Evolutionary conservation across 2,329 filamentous ascomycete species (phyloP), one percentile per base, ranked within the genome.

Genomic region (Fusarium begoniae): DNA sequence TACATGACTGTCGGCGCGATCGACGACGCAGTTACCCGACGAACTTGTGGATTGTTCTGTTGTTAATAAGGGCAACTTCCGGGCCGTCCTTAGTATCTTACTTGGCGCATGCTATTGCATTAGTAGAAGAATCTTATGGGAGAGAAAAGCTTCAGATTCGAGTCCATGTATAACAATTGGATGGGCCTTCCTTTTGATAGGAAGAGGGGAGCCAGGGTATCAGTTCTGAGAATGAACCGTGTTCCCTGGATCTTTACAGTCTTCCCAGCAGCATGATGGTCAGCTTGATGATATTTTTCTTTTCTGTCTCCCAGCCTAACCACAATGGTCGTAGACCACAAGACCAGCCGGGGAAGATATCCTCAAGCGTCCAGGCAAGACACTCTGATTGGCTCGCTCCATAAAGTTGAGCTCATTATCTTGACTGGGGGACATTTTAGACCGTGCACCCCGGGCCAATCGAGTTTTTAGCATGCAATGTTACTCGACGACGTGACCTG

Each of bases 131-230:
- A 51, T 47, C 43, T 20, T 55, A 58, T 24, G 41, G 8, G n/a
- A 50, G 26, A 10, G 15, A 30, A 38, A 64, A 51, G 54, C 43
- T 55, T 50, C 57, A 56, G 37, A 56, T 43, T 59, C 32, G 43
- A 45, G 60, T 66, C 24, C 66, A 66, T 77, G 63, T 75, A 74
- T 57, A 74, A 64, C 64, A 74, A 77, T 78, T 77, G 75, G 74
- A 65, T 63, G 53, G 22, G 37, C 20, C 53, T 18, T 47, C 37
- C 41, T 37, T 32, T 54, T 70, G 30, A 64, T 59, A 60, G 37
- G 38, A 60, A 22, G 54, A 56, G 35, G 43, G 60, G 43, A 55
- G 37, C 22, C 54, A 60, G 53, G 65, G 59, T 75, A 51, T 26
- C 44, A 32, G 30, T 47, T 43, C 60, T 48, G 38, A 56, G 48